Conservation (phyloP, 164 flowering plant species). For the Piper longum region DNA sequence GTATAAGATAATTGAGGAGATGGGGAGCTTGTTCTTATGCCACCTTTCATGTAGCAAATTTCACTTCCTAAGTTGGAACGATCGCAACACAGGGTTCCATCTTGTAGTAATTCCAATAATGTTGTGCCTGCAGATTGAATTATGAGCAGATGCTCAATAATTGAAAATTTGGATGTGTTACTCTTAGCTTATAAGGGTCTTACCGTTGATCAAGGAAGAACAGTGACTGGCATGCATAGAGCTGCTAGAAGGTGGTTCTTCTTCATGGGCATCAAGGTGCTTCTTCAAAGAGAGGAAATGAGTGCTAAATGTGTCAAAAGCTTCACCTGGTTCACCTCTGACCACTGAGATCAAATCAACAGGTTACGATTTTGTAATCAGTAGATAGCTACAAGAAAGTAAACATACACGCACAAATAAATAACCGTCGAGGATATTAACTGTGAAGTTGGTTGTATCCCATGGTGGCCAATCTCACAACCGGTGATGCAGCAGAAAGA, state of each 20-base stretch:
- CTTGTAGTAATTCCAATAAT: background rate
- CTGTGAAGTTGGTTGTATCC: background rate
- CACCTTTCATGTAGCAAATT: conserved; percentile 9
- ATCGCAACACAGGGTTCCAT: conserved; percentile 7
- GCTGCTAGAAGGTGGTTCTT: background rate
- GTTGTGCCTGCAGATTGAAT: too few relatives aligned
- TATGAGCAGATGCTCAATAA: too few relatives aligned
- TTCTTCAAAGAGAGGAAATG: background rate
- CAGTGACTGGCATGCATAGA: background rate
- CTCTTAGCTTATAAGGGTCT: background rate
- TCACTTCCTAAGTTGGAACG: conserved; percentile 5
- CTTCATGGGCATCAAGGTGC: conserved; percentile 4
- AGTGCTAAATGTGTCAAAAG: background rate
- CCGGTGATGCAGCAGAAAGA: background rate
- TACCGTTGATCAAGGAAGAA: conserved; percentile 5
- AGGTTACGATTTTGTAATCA: background rate
- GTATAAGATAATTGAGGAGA: conserved; percentile 5
- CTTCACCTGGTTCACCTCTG: background rate
- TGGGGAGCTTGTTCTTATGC: conserved; percentile 3
- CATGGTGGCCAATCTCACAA: background rate
- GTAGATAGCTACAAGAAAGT: background rate
- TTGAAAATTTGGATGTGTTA: too few relatives aligned
- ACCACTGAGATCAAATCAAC: background rate
- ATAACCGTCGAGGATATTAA: too few relatives aligned
- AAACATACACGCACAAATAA: background rate